phyloP scores from a whole-genome alignment of 345 rosid species.

The Brassica cretica region DNA sequence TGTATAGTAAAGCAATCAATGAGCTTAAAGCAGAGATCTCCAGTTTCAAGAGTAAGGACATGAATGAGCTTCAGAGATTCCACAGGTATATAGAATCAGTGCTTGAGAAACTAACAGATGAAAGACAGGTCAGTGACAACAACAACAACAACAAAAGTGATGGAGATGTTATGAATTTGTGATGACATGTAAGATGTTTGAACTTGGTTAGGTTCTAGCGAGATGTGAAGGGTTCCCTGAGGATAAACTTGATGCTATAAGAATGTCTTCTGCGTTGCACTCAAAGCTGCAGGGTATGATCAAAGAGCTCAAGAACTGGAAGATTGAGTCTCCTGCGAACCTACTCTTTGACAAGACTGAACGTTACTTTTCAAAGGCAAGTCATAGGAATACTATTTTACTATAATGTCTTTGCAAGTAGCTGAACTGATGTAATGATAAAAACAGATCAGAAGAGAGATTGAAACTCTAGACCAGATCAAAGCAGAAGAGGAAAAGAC shows the following conservation, averaged over 20 bases:
- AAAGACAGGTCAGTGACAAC: constrained; percentile 64
- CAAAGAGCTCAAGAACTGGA: constrained; percentile 62
- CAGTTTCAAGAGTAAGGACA: constrained; percentile 68
- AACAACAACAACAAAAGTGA: neutral
- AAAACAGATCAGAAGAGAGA: constrained; percentile 65
- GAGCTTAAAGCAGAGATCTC: constrained; percentile 56
- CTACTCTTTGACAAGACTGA: constrained; percentile 74
- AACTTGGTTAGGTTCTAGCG: constrained; percentile 63
- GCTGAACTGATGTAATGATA: too few species aligned
- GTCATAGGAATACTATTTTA: constrained; percentile 17
- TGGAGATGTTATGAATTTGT: neutral
- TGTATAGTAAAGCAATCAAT: constrained; percentile 53
- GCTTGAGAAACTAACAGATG: constrained; percentile 78
- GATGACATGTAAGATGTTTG: neutral
- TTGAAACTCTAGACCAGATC: constrained; percentile 66
- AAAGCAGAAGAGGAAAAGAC: constrained; percentile 74
- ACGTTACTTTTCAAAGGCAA: constrained; percentile 73
- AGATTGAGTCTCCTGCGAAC: constrained; percentile 59
- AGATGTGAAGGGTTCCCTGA: constrained; percentile 83
- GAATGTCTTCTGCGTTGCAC: constrained; percentile 62
- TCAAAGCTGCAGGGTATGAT: constrained; percentile 53
- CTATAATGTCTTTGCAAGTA: too few species aligned
- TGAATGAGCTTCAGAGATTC: constrained; percentile 63
- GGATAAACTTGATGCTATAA: constrained; percentile 69
- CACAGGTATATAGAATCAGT: constrained; percentile 65